phyloP scores from a whole-genome alignment of 2,329 filamentous ascomycete species.

The Aureobasidium sp. region DNA sequence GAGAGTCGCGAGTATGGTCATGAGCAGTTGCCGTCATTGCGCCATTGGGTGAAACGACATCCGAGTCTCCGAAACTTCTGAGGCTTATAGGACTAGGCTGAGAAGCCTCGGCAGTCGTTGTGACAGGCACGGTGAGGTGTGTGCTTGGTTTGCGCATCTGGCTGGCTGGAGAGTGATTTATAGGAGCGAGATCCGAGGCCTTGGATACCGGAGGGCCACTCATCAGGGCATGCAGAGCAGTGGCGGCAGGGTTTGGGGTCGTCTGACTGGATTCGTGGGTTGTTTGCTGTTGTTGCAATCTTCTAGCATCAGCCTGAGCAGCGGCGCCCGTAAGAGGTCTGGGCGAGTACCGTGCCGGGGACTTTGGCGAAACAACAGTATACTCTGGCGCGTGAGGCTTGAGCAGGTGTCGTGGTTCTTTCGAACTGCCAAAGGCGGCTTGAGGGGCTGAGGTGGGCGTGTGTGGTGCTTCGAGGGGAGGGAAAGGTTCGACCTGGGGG shows the following conservation, averaged over 20 bases:
- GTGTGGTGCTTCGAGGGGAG: conserved; percentile 32
- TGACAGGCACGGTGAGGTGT: conserved; percentile 44
- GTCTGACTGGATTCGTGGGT: conserved; percentile 32
- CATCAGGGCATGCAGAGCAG: conserved; percentile 39
- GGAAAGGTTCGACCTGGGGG: conserved; percentile 36
- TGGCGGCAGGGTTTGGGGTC: conserved; percentile 43
- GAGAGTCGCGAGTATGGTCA: not conserved
- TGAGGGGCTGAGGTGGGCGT: conserved; percentile 31
- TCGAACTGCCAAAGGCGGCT: conserved; percentile 20
- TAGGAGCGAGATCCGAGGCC: conserved; percentile 37
- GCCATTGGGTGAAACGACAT: conserved; percentile 30
- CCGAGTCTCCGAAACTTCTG: conserved; percentile 48
- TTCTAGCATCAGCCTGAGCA: conserved; percentile 43
- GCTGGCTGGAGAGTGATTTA: conserved; percentile 39
- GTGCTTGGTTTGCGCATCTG: conserved; percentile 42
- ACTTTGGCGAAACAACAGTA: conserved; percentile 20
- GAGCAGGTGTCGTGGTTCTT: conserved; percentile 22
- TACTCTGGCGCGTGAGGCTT: conserved; percentile 21
- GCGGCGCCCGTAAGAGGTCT: conserved; percentile 41
- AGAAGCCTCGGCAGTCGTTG: conserved; percentile 36
- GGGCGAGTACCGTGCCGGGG: conserved; percentile 35
- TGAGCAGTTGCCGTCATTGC: conserved; percentile 37
- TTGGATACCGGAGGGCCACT: conserved; percentile 37
- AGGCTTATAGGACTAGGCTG: conserved; percentile 49
- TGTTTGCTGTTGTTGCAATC: conserved; percentile 32